These are phyloP conservation scores for Euphrasia confusa DNA, from an alignment of 257 asterid species.

Conservation along the genomic window DNA sequence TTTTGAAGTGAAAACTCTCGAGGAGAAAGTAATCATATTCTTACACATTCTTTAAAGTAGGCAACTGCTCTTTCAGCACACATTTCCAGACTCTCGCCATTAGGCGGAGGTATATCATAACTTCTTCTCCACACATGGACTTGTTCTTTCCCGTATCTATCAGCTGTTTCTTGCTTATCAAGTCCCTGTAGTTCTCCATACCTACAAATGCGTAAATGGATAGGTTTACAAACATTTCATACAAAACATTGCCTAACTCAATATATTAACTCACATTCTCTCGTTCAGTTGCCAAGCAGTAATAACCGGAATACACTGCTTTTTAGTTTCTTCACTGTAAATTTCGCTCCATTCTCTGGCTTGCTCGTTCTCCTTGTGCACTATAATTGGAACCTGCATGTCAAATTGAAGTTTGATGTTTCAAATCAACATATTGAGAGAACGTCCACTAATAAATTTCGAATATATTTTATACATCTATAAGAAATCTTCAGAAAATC, in stretches of 20 bases:
- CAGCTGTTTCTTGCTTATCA: conserved; percentile 96
- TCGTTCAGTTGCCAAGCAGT: conserved; percentile 98
- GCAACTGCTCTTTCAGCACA: conserved; percentile 99
- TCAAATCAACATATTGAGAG: too few relatives aligned
- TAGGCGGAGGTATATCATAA: conserved; percentile 91
- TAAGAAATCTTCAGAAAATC: too few relatives aligned
- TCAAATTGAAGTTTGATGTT: too few relatives aligned
- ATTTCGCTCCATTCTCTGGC: conserved; percentile 85
- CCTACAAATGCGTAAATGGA: conserved; percentile 37
- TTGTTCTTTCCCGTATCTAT: conserved; percentile 78
- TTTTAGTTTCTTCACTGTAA: conserved; percentile 82
- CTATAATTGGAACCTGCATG: conserved; percentile 77
- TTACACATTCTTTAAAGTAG: conserved; percentile 72
- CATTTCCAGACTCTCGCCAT: conserved; percentile 98
- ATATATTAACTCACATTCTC: conserved; percentile 55
- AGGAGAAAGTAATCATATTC: not conserved
- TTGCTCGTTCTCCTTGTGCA: conserved; percentile 79
- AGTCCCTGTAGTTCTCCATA: conserved; percentile 97
- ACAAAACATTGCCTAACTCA: conserved; percentile 9
- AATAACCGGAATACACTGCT: conserved; percentile 86
- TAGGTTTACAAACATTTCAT: conserved; percentile 10
- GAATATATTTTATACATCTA: too few relatives aligned
- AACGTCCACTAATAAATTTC: too few relatives aligned
- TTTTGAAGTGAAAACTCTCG: too few relatives aligned
- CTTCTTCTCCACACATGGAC: conserved; percentile 99